Percentiles rank a stretch among this genome's conserved stretches.
Evolutionary conservation across 345 rosid genomes (phyloP).

Genomic region (Salix suchowensis): DNA sequence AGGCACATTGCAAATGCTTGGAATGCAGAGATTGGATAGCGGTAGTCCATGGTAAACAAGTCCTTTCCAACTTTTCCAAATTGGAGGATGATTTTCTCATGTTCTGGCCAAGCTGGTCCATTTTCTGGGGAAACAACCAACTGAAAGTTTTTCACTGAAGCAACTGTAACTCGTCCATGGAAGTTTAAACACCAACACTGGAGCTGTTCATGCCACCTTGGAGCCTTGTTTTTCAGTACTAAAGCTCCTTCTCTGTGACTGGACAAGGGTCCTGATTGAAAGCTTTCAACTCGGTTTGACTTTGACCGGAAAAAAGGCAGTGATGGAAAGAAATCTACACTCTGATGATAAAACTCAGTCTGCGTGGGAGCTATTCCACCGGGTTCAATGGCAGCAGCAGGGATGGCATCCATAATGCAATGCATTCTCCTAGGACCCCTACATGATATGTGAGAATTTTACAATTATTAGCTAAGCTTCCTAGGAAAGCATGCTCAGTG

Average conservation of each 20-base stretch:
- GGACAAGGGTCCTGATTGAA: constrained; percentile 14
- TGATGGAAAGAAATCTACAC: constrained; percentile 17
- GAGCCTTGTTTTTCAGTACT: constrained; percentile 25
- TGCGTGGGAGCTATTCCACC: constrained; percentile 30
- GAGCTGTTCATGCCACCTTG: constrained; percentile 35
- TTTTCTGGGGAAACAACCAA: constrained; percentile 24
- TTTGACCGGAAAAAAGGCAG: constrained; percentile 22
- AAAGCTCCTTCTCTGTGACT: constrained; percentile 20
- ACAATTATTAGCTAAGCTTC: not conserved
- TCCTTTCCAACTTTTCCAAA: constrained; percentile 33
- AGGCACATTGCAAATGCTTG: constrained; percentile 33
- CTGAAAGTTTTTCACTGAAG: constrained; percentile 33
- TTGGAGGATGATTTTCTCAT: constrained; percentile 28
- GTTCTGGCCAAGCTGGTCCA: constrained; percentile 18
- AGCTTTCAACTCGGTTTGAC: constrained; percentile 16
- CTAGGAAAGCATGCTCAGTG: not conserved
- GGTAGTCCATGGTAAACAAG: constrained; percentile 30
- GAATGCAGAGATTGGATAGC: constrained; percentile 26
- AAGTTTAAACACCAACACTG: constrained; percentile 35
- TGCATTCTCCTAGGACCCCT: constrained; percentile 37
- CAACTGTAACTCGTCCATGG: constrained; percentile 32
- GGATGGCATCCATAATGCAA: constrained; percentile 33
- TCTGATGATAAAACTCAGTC: constrained; percentile 20
- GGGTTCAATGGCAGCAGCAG: constrained; percentile 25
- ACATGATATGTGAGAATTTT: not conserved